These are phyloP conservation scores for Myxozyma geophila DNA, from an alignment of 805 yeast genomes.

Conservation along the genomic window DNA sequence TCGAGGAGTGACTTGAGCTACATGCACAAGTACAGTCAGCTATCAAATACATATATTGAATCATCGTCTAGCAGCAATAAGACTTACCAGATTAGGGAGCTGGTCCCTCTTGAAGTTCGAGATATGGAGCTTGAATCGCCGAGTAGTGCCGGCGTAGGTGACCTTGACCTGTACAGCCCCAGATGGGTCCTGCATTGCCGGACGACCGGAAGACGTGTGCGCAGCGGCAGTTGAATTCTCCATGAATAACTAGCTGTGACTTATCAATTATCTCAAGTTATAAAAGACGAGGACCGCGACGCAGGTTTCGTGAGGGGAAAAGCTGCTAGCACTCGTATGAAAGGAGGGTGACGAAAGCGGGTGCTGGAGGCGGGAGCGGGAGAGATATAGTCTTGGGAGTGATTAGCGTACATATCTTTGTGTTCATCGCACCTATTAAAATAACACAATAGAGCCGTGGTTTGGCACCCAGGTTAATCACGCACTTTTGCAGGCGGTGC, in stretches of 20 bases:
- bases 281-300: not conserved
- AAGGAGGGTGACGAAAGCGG: too few relatives aligned
- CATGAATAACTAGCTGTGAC: not conserved
- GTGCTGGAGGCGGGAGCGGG: too few relatives aligned
- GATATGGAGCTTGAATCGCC: constrained; percentile 26
- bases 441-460: not conserved
- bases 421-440: too few relatives aligned
- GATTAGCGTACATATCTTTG: too few relatives aligned
- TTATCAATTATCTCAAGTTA: not conserved
- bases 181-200: constrained; percentile 8
- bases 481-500: not conserved
- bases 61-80: too few relatives aligned
- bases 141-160: constrained; percentile 20
- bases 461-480: not conserved
- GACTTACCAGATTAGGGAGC: constrained; percentile 14
- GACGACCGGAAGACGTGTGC: not conserved
- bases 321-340: too few relatives aligned
- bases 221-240: constrained; percentile 3
- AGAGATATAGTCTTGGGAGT: too few relatives aligned
- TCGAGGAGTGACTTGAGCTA: constrained; percentile 31
- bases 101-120: constrained; percentile 12
- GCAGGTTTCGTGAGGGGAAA: not conserved
- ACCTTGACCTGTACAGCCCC: constrained; percentile 29
- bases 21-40: not conserved
- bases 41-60: not conserved